These are phyloP conservation scores for Tillandsia leiboldiana DNA, from an alignment of 176 grass and related monocot genomes.

Conservation along the genomic window DNA sequence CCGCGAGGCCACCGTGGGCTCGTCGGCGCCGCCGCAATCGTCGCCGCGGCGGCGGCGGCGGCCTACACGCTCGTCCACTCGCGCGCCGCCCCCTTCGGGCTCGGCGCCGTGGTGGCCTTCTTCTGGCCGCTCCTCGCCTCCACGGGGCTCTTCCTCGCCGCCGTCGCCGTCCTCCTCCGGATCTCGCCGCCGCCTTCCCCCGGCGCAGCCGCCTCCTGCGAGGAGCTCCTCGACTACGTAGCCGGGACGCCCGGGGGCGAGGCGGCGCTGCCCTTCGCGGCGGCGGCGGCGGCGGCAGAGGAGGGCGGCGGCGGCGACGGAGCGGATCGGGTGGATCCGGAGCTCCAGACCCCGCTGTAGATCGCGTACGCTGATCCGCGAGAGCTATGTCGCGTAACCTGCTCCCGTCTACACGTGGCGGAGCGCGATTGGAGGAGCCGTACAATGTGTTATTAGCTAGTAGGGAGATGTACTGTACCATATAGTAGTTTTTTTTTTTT, in stretches of 20 bases:
- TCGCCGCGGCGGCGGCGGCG: conserved; percentile 40
- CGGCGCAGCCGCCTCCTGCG: conserved; percentile 35
- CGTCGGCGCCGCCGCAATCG: conserved; percentile 29
- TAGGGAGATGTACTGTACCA: too few relatives aligned
- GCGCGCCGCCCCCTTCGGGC: conserved; percentile 16
- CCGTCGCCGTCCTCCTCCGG: conserved; percentile 53
- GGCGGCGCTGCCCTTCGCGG: conserved; percentile 6
- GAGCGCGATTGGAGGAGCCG: too few relatives aligned
- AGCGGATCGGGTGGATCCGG: background rate
- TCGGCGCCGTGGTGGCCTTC: conserved; percentile 49
- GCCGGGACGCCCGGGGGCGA: conserved; percentile 34
- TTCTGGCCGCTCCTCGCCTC: conserved; percentile 75
- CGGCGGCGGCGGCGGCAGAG: background rate
- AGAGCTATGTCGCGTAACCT: too few relatives aligned
- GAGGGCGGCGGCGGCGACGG: background rate
- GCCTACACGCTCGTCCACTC: conserved; percentile 32
- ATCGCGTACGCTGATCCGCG: too few relatives aligned
- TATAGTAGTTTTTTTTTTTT: background rate
- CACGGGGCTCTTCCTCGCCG: conserved; percentile 52
- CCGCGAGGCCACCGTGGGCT: conserved; percentile 20
- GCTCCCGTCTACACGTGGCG: too few relatives aligned
- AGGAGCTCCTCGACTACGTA: conserved; percentile 73
- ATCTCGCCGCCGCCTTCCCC: conserved; percentile 48
- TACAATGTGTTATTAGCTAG: too few relatives aligned
- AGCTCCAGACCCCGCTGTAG: too few relatives aligned